Conservation (phyloP, 2,329 filamentous ascomycete genomes). For the Pyrenophora tritici-repentis region DNA sequence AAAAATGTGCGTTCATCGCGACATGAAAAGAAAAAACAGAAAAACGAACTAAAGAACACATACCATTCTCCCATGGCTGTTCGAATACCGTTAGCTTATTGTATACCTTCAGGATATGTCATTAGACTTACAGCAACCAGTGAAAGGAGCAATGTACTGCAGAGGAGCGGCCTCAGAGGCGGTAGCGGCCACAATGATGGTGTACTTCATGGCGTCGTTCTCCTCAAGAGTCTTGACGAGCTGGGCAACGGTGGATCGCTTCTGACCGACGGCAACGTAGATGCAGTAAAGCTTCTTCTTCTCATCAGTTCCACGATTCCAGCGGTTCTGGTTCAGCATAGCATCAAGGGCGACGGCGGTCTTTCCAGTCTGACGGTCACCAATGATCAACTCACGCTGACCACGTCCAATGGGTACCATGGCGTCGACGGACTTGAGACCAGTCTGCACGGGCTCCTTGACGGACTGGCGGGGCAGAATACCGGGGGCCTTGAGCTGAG, state of each 20-base stretch:
- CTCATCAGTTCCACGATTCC: conserved; percentile 89
- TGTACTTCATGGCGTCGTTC: conserved; percentile 99
- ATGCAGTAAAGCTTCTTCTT: conserved; percentile 99
- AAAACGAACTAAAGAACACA: neutral
- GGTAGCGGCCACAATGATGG: conserved; percentile 89
- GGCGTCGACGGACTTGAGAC: conserved; percentile 98
- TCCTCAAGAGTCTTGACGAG: conserved; percentile 99
- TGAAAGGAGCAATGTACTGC: conserved; percentile 90
- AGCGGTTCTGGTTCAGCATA: conserved; percentile 99
- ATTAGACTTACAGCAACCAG: conserved; percentile 56
- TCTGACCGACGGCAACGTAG: conserved; percentile 99
- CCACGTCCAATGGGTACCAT: conserved; percentile 99
- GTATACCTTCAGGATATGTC: too few relatives aligned
- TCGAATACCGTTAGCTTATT: neutral
- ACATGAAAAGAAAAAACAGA: too few relatives aligned
- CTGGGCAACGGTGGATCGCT: conserved; percentile 98
- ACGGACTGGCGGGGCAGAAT: conserved; percentile 97
- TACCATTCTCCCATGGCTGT: conserved; percentile 57
- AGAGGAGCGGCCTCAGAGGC: conserved; percentile 95
- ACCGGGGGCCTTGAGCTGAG: conserved; percentile 97
- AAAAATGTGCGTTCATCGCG: too few relatives aligned
- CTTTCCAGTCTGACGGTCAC: conserved; percentile 99
- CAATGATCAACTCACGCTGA: conserved; percentile 99
- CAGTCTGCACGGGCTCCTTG: conserved; percentile 98
- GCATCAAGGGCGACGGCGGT: conserved; percentile 97